These are phyloP conservation scores for Erythrobasidium hasegawianum DNA, from an alignment of 1,284 basidiomycete species.

Conservation along the genomic window DNA sequence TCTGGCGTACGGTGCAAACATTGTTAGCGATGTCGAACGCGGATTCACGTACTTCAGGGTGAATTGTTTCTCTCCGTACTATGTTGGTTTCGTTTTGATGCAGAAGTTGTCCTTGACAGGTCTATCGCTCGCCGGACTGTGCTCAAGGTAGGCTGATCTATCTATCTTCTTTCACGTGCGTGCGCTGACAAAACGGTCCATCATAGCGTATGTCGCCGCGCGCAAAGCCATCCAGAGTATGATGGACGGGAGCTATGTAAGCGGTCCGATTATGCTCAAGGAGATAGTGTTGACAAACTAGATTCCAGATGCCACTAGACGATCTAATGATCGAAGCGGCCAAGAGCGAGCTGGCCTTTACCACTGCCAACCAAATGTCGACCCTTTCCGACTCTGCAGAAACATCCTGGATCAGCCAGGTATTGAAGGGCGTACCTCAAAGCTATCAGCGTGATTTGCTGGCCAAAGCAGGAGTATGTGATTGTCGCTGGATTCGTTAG, in stretches of 20 bases:
- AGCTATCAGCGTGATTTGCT: conserved; percentile 70
- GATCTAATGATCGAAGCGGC: conserved; percentile 82
- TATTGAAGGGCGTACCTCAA: conserved; percentile 71
- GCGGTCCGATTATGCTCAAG: conserved; percentile 35
- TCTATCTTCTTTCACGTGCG: too few relatives aligned
- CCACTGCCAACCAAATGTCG: conserved; percentile 72
- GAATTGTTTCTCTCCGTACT: conserved; percentile 46
- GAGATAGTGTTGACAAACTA: not conserved
- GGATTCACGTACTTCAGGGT: conserved; percentile 77
- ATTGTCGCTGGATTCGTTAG: too few relatives aligned
- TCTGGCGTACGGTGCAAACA: conserved; percentile 85
- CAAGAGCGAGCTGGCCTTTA: conserved; percentile 84
- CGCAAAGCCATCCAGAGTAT: conserved; percentile 67
- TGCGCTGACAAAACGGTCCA: not conserved
- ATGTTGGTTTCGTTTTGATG: conserved; percentile 45
- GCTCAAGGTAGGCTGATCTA: conserved; percentile 9
- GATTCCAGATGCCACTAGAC: conserved; percentile 68
- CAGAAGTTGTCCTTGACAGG: conserved; percentile 7
- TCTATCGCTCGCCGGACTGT: conserved; percentile 69
- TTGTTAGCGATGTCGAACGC: conserved; percentile 73
- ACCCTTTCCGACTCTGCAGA: conserved; percentile 76
- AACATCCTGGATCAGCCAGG: conserved; percentile 76
- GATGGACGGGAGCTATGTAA: conserved; percentile 68
- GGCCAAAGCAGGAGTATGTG: conserved; percentile 60
- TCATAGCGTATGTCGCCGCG: conserved; percentile 28